Evolutionary conservation across 306 rosid species (phyloP).

Genomic region (Prunus mume): DNA sequence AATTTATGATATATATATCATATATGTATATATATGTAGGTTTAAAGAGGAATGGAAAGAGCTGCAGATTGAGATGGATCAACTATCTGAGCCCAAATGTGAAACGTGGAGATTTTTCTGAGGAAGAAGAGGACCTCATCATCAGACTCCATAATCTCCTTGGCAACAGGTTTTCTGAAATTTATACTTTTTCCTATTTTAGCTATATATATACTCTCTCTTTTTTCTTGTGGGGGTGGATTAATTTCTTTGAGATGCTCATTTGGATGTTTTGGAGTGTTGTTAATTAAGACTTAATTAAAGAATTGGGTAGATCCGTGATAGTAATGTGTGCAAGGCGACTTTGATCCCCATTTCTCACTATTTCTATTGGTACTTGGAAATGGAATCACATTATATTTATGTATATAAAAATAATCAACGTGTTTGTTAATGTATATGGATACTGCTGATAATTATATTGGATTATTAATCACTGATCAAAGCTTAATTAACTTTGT

Average conservation of each 20-base stretch:
- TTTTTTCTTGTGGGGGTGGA: background rate
- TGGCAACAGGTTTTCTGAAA: constrained; percentile 30
- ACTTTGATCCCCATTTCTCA: no score
- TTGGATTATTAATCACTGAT: background rate
- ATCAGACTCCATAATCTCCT: constrained; percentile 34
- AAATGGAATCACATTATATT: no score
- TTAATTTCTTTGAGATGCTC: background rate
- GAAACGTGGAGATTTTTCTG: constrained; percentile 25
- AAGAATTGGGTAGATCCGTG: background rate
- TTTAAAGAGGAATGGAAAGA: constrained; percentile 28
- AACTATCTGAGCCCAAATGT: constrained; percentile 34
- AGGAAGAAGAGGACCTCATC: constrained; percentile 38
- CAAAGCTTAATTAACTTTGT: background rate
- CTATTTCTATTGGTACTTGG: background rate
- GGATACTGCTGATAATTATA: background rate
- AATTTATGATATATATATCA: no score
- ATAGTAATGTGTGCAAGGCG: background rate
- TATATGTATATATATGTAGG: background rate
- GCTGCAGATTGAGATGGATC: constrained; percentile 41
- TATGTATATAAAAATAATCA: no score
- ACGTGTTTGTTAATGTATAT: no score
- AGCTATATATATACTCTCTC: background rate
- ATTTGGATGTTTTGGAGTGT: background rate
- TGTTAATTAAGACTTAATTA: background rate
- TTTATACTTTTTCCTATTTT: no score